Percentiles rank a stretch among this genome's conserved stretches.
phyloP scores from a whole-genome alignment of 2,329 filamentous ascomycete species.

The Aureobasidium zeae region DNA sequence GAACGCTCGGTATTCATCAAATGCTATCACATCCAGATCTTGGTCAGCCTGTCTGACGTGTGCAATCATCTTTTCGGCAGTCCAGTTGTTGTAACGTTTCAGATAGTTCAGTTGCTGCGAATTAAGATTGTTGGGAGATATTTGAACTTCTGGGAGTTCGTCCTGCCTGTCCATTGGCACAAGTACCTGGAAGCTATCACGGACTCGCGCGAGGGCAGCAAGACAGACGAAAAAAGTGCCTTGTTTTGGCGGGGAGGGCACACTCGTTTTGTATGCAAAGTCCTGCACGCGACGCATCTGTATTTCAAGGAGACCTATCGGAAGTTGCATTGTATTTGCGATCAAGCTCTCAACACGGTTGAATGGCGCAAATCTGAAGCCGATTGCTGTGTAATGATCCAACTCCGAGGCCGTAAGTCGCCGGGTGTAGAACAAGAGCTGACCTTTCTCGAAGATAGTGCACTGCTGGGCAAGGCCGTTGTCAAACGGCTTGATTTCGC shows the following conservation, averaged over 20 bases:
- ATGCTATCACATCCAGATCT: constrained; percentile 17
- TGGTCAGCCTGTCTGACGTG: constrained; percentile 16
- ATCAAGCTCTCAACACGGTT: constrained; percentile 61
- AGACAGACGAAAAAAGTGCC: constrained; percentile 32
- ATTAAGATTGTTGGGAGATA: constrained; percentile 26
- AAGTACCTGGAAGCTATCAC: constrained; percentile 35
- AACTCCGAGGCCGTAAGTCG: constrained; percentile 52
- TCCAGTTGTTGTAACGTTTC: constrained; percentile 27
- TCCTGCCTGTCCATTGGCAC: constrained; percentile 34
- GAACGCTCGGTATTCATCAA: constrained; percentile 31
- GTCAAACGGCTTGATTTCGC: constrained; percentile 9
- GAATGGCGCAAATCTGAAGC: constrained; percentile 68
- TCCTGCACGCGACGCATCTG: constrained; percentile 57
- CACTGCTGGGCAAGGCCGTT: constrained; percentile 12
- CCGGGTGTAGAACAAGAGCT: constrained; percentile 71
- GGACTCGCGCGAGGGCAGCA: constrained; percentile 27
- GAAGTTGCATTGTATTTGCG: constrained; percentile 64
- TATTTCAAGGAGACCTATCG: constrained; percentile 49
- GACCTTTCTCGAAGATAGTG: constrained; percentile 54
- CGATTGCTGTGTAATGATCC: constrained; percentile 56
- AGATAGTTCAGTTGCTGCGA: constrained; percentile 28
- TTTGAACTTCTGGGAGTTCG: constrained; percentile 37
- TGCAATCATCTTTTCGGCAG: constrained; percentile 21
- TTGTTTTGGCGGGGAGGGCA: constrained; percentile 30
- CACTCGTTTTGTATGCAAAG: constrained; percentile 43